Percentiles rank a stretch among this genome's conserved stretches.
Conservation (phyloP, 306 rosid genomes). For the Quillaja saponaria region DNA sequence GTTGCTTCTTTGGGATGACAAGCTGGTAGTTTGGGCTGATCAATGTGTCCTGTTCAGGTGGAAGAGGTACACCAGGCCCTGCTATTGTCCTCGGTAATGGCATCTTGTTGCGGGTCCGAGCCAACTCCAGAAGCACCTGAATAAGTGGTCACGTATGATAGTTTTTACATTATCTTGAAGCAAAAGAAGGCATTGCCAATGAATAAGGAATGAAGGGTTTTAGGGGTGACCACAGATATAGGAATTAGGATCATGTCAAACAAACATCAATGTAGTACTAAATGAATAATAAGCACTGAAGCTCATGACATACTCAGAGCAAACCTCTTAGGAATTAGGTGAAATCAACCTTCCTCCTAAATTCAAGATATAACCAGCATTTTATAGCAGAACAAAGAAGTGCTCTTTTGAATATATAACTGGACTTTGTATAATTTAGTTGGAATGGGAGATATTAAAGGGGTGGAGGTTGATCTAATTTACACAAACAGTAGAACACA, state of each 20-base stretch:
- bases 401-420: neutral
- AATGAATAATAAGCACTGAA: slow-evolving; percentile 1
- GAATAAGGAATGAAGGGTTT: neutral
- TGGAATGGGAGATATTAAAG: neutral
- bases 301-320: slow-evolving; percentile 7
- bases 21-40: slow-evolving; percentile 79
- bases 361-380: neutral
- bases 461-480: too few relatives aligned
- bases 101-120: slow-evolving; percentile 74
- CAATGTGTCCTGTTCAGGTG: slow-evolving; percentile 77
- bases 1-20: slow-evolving; percentile 67
- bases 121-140: slow-evolving; percentile 83
- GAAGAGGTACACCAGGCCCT: slow-evolving; percentile 73
- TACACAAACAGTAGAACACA: too few relatives aligned
- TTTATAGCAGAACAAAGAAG: too few relatives aligned
- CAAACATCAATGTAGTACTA: slow-evolving; percentile 2
- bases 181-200: neutral
- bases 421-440: neutral
- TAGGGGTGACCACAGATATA: neutral
- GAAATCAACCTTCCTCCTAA: too few relatives aligned
- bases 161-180: slow-evolving; percentile 10
- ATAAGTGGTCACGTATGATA: slow-evolving; percentile 19
- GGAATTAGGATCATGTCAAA: neutral
- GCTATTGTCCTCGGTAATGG: slow-evolving; percentile 67
- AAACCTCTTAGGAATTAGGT: too few relatives aligned